Evolutionary conservation across 805 yeast species (phyloP).

Genomic region (Saturnispora sanitii): DNA sequence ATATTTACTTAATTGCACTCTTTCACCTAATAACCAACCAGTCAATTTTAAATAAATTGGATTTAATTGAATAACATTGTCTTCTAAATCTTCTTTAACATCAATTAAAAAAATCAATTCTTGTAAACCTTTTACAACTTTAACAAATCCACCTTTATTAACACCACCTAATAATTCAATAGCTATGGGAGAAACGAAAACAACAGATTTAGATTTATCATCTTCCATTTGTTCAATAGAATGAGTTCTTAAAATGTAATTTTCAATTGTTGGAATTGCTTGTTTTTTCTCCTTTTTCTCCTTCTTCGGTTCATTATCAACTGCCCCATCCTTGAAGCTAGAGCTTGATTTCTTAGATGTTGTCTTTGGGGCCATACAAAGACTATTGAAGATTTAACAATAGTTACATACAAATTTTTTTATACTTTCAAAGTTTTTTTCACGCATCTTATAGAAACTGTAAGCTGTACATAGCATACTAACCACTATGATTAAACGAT

Average conservation of each 20-base stretch:
- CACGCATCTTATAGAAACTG: too few relatives aligned
- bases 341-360: constrained; percentile 12
- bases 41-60: constrained; percentile 14
- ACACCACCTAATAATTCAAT: constrained; percentile 17
- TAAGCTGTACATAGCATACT: too few relatives aligned
- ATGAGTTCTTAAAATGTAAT: constrained; percentile 24
- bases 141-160: constrained; percentile 20
- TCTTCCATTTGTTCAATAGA: background rate
- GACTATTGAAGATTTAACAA: background rate
- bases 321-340: constrained; percentile 1
- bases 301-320: constrained; percentile 5
- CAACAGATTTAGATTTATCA: constrained; percentile 11
- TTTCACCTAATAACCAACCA: constrained; percentile 24
- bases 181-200: constrained; percentile 20
- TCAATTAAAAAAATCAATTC: constrained; percentile 11
- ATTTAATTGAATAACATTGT: constrained; percentile 23
- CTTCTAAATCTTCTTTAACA: constrained; percentile 17
- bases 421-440: background rate
- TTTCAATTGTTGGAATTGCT: constrained; percentile 14
- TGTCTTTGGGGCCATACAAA: constrained; percentile 21
- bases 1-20: constrained; percentile 34
- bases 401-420: background rate
- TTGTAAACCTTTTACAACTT: constrained; percentile 19
- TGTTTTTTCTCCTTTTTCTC: constrained; percentile 12
- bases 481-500: background rate